Evolutionary conservation across 1,284 basidiomycete genomes (phyloP).

Genomic region (Tilletia walkeri): DNA sequence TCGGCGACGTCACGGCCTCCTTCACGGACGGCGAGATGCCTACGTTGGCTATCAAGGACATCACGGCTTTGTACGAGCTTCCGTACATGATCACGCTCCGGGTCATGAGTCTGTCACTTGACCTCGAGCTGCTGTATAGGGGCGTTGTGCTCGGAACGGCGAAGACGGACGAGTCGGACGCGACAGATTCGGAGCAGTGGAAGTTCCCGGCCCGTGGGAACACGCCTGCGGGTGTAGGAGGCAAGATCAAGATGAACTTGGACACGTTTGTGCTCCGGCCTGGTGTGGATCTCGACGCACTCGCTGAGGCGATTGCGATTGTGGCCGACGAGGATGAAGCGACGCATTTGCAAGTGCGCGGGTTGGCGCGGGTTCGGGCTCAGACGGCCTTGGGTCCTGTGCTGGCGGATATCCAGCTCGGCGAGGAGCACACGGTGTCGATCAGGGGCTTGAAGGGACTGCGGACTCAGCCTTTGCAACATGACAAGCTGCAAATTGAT

Average conservation of each 20-base stretch:
- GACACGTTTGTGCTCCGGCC: not conserved
- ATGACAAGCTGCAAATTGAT: not conserved
- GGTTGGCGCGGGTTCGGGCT: not conserved
- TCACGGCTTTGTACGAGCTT: conserved; percentile 32
- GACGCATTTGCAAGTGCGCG: conserved; percentile 15
- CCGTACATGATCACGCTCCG: conserved; percentile 35
- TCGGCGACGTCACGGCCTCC: conserved; percentile 28
- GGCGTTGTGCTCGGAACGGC: conserved; percentile 36
- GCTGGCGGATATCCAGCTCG: not conserved
- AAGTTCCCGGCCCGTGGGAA: not conserved
- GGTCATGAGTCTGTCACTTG: conserved; percentile 29
- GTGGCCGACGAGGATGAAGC: conserved; percentile 14
- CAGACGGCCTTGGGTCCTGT: conserved; percentile 5
- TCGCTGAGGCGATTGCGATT: conserved; percentile 4
- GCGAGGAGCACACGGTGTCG: conserved; percentile 6
- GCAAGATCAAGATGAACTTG: conserved; percentile 7
- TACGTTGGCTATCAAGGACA: conserved; percentile 28
- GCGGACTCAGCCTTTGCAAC: not conserved
- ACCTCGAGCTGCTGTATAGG: conserved; percentile 40
- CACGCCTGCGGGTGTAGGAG: conserved; percentile 2
- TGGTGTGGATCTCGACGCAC: not conserved
- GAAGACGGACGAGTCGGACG: conserved; percentile 26
- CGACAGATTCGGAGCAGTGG: conserved; percentile 10
- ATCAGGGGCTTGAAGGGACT: not conserved
- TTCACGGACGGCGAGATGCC: conserved; percentile 29